Evolutionary conservation across 176 grass and related monocot genomes (phyloP).

Genomic region (Pontederia crassipes): DNA sequence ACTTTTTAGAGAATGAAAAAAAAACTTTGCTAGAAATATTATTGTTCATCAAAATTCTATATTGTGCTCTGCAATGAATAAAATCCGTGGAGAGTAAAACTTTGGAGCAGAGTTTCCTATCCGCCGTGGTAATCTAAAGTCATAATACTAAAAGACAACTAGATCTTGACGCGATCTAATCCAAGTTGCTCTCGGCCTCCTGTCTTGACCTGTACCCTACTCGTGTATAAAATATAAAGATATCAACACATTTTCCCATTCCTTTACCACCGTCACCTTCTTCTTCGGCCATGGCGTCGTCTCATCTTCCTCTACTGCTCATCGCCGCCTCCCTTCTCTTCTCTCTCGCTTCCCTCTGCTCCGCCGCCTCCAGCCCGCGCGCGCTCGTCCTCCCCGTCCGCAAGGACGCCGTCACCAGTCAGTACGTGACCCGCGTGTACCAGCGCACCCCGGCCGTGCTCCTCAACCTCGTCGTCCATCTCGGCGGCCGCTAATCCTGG

Average conservation of each 20-base stretch:
- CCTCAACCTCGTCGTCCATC: conserved; percentile 43
- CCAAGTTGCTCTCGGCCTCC: too few relatives aligned
- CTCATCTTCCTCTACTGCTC: conserved; percentile 8
- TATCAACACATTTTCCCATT: neutral
- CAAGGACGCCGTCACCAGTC: conserved; percentile 41
- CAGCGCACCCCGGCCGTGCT: conserved; percentile 47
- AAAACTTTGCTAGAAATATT: too few relatives aligned
- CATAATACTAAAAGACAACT: too few relatives aligned
- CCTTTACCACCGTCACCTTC: neutral
- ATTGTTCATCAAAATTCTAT: too few relatives aligned
- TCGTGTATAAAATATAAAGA: too few relatives aligned
- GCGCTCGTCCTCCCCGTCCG: conserved; percentile 39
- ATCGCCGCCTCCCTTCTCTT: conserved; percentile 1
- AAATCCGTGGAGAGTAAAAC: too few relatives aligned
- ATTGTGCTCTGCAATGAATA: too few relatives aligned
- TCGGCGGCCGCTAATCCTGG: conserved; percentile 38
- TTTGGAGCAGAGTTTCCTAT: too few relatives aligned
- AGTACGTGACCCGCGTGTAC: conserved; percentile 36
- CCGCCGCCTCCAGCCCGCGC: conserved; percentile 14
- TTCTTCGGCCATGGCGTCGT: neutral
- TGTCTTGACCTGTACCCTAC: too few relatives aligned
- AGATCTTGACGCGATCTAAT: too few relatives aligned
- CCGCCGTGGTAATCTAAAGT: too few relatives aligned
- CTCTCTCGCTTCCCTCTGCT: conserved; percentile 10
- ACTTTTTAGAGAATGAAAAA: too few relatives aligned